Percentiles rank a stretch among this genome's conserved stretches.
Conservation (phyloP, 2,329 filamentous ascomycete species). For the Pseudogymnoascus sp. region DNA sequence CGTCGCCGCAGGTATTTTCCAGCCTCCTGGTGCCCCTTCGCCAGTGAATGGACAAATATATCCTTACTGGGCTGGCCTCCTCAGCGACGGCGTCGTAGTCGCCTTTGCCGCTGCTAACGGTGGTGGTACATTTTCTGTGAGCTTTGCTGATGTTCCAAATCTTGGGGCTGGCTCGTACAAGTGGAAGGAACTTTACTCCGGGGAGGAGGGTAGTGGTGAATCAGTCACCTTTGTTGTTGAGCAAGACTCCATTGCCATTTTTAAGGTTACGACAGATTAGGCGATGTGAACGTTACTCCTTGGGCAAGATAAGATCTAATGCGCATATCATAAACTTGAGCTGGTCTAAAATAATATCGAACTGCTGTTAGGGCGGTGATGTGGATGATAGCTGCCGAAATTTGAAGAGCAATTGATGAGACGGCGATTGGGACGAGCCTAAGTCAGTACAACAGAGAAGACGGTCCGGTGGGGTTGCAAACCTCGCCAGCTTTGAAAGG, state of each 20-base stretch:
- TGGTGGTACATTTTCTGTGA: constrained; percentile 36
- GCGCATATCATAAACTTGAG: neutral
- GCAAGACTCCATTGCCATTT: neutral
- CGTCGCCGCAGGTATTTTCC: constrained; percentile 33
- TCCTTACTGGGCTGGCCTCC: constrained; percentile 37
- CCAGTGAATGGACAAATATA: constrained; percentile 36
- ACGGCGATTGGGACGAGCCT: too few species aligned
- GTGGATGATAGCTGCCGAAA: neutral
- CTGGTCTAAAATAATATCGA: neutral
- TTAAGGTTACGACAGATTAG: neutral
- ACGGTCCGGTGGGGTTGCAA: too few species aligned
- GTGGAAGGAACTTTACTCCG: constrained; percentile 29
- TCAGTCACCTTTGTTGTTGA: neutral
- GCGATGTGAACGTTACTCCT: neutral
- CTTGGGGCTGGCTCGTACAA: constrained; percentile 33
- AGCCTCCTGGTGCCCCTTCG: constrained; percentile 30
- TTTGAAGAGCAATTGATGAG: too few species aligned
- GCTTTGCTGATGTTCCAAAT: constrained; percentile 38
- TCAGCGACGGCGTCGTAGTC: constrained; percentile 30
- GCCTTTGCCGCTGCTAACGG: constrained; percentile 35
- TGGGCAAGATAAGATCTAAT: neutral
- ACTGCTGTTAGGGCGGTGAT: neutral
- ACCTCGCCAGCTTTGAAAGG: too few species aligned
- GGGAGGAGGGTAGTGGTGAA: constrained; percentile 20
- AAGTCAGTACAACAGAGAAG: too few species aligned